Base-by-base conservation (phyloP, 805 yeast species). In the Monosporozyma unispora region DNA sequence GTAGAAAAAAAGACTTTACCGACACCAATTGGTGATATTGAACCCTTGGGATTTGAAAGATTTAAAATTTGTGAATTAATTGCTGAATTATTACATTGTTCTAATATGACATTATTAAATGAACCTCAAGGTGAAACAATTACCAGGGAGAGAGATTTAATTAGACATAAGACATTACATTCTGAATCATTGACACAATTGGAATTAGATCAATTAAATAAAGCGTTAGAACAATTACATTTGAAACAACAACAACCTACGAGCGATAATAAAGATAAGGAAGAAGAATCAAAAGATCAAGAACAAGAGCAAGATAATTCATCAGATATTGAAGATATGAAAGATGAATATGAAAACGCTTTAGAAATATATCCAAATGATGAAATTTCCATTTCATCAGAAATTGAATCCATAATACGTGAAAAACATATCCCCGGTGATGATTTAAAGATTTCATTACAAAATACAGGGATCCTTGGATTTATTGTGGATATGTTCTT, bases 51-150 rank as follows among this genome's bases (percentile, higher is more conserved):
- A 1, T 87, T 91, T 66, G 96, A 91, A 59, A 77, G 95, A 56
- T 93, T 93, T 69, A 87, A 90, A 59, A 78, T 93, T 19, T 84
- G 96, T 57, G 99, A 91, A 68, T 74, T 91, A 38, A 82, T 91
- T 38, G 98, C 98, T 0, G 99, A 91, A 62, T 73, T 91, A 41
- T 73, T 91, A 48, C 98, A 93, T 67, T 91, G 99, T 63, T 87
- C 96, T n/a, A 93, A 93, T 68, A 91, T 91, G 95, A 86, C 87
- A 1, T 72, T 93, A 27, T 75, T 91, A 50, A 93, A 90, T 64
- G 90, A 90, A 51, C 78, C 77, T 28, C 72, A 76, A 33, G 89
- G 91, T 46, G 82, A 87, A 62, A 71, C 72, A 45, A 74, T 87
- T 27, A 79, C 88, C 23, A 64, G 70, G 37, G 81, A 84, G 52